phyloP scores from a whole-genome alignment of 2,329 filamentous ascomycete genomes.

The Parasarocladium wereldwijsianum region DNA sequence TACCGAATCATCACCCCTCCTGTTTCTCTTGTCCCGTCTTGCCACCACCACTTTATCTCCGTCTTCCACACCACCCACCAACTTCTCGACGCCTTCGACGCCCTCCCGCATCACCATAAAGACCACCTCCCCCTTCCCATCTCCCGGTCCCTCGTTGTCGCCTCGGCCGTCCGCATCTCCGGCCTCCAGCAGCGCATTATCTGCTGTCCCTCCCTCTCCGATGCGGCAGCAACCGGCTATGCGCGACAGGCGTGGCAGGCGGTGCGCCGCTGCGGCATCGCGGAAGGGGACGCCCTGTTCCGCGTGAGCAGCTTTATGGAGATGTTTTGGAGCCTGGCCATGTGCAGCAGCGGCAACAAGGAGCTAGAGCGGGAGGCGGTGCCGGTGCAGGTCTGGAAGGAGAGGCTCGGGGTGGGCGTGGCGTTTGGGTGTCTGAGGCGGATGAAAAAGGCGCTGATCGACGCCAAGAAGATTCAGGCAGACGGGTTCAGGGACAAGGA shows the following conservation, averaged over 20 bases:
- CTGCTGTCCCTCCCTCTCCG: conserved; percentile 12
- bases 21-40: conserved; percentile 31
- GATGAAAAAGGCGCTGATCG: conserved; percentile 28
- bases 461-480: conserved; percentile 18
- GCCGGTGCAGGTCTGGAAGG: conserved; percentile 24
- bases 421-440: conserved; percentile 33
- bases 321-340: conserved; percentile 28
- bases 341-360: conserved; percentile 21
- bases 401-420: conserved; percentile 32
- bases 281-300: conserved; percentile 32
- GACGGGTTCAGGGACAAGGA: conserved; percentile 4
- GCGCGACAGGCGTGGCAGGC: conserved; percentile 18
- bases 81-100: conserved; percentile 30
- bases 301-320: conserved; percentile 31
- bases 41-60: conserved; percentile 14
- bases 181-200: conserved; percentile 18
- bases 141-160: conserved; percentile 30
- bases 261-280: conserved; percentile 26
- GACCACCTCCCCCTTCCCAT: conserved; percentile 35
- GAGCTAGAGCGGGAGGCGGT: conserved; percentile 23
- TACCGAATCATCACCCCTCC: conserved; percentile 33
- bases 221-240: conserved; percentile 15
- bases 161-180: conserved; percentile 29
- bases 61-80: conserved; percentile 19
- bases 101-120: conserved; percentile 20